Base-by-base conservation (phyloP, 306 rosid genomes). In the Comarum palustre region DNA sequence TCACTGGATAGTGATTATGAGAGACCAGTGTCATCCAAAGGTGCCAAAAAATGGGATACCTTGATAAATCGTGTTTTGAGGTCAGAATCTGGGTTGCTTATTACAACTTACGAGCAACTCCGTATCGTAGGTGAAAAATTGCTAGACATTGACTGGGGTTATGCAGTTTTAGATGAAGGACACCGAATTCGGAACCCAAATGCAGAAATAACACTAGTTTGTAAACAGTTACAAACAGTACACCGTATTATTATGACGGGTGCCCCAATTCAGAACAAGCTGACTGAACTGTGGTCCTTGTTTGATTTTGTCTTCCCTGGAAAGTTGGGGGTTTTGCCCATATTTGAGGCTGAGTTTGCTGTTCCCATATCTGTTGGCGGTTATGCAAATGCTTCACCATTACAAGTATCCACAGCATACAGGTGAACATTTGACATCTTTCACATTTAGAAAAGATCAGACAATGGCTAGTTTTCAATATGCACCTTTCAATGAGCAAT, bases 221-320 rank as follows among this genome's bases (percentile, higher is more conserved):
- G 97, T 84, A 94, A 94, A 76, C 98, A 94, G 90, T 85, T 94
- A 24, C 97, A 94, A 76, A 94, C 98, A 58, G 85, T 91, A 71
- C 97, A 94, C 77, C 98, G 97, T 51, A 82, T 94, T 74, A 89
- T 94, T 80, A 91, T 94, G 97, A 85, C 96, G n/a, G 98, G 98
- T 74, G 85, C 97, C 63, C 98, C 98, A 74, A 94, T 94, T 87
- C 98, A 94, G 91, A 94, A 94, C 86, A 91, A 88, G 81, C 82
- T 94, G 88, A 70, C 86, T 42, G 98, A 94, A 81, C 79, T 94
- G 66, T 94, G 98, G 98, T 94, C 98, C 68, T 84, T 94, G 87
- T 94, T 91, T 89, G 98, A 94, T 85, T 94, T 94, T 84, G 98
- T 94, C 82, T 94, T 94, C 80, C 98, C 98, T 75, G 98, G 98